Evolutionary conservation across 2,329 filamentous ascomycete genomes (phyloP), one percentile per base, ranked within the genome.

Genomic region (Phialophora chinensis): DNA sequence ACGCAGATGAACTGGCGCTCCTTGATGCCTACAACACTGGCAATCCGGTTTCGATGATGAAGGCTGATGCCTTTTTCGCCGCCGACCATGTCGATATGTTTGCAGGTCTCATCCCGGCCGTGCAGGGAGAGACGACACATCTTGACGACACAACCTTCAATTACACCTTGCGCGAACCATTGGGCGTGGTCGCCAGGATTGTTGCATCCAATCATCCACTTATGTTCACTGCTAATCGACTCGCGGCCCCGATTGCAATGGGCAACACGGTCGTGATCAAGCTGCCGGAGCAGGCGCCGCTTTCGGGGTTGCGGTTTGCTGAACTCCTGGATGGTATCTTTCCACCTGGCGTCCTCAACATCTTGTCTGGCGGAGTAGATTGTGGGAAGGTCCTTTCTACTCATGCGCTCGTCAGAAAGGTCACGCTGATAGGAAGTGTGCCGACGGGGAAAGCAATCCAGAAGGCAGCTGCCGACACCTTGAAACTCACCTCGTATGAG

Each of bases 201-300:
- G 92, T 93, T 74, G 90, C 90, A 71, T 91, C 89, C 88, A 92
- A 92, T 84, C 92, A 91, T 82, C 90, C 90, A 20, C 82, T 94
- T 54, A 86, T 91, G 76, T 94, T 94, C 91, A 85, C 85, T 85
- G 77, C 86, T 55, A 93, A 90, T 90, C 93, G 93, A 84, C 80
- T 92, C 0, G 90, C 88, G 8, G 90, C 90, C 8, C 86, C 86
- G 10, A 72, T 88, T 8, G 85, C 85, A 1, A 80, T 81, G 65
- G 85, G 85, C 31, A 88, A 88, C 72, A 84, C 84, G 0, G 75
- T 88, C 11, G 80, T 88, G 10, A 76, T 88, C 33, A 88, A 88
- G 77, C 80, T 86, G 2, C 85, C 86, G 2, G 86, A 88, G 73
- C 85, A 88, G 75, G 88, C 86, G 0, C 86, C 86, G 0, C 77